phyloP scores from a whole-genome alignment of 768 basidiomycete species.

The Suillus variegatus region DNA sequence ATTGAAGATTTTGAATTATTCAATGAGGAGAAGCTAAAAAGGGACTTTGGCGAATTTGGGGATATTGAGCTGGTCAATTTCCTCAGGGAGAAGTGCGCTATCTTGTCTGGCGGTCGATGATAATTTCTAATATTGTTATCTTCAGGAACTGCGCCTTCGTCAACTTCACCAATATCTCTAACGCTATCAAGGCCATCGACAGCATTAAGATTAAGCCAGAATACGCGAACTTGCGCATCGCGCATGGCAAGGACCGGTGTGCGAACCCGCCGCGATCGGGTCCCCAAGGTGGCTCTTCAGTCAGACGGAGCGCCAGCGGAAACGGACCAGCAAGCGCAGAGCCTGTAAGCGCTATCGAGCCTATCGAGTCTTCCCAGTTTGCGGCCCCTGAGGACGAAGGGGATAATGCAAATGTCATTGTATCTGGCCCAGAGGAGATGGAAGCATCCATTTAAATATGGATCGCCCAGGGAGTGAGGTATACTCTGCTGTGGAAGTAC shows the following conservation, averaged over 20 bases:
- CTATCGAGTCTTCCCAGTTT: background rate
- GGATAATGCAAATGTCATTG: background rate
- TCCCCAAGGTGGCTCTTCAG: slow-evolving; percentile 65
- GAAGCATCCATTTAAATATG: background rate
- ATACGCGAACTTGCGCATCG: slow-evolving; percentile 85
- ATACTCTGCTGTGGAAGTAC: background rate
- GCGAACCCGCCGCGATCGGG: slow-evolving; percentile 89
- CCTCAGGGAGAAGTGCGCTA: slow-evolving; percentile 79
- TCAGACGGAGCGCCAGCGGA: slow-evolving; percentile 48
- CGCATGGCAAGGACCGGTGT: slow-evolving; percentile 95
- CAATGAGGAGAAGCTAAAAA: slow-evolving; percentile 84
- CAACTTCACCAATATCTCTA: slow-evolving; percentile 93
- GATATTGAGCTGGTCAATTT: slow-evolving; percentile 98
- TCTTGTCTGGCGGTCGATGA: slow-evolving; percentile 4
- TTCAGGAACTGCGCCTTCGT: slow-evolving; percentile 91
- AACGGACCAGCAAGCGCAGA: slow-evolving; percentile 30
- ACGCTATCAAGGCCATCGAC: slow-evolving; percentile 98
- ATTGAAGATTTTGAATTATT: slow-evolving; percentile 95
- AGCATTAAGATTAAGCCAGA: slow-evolving; percentile 90
- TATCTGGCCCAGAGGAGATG: slow-evolving; percentile 6
- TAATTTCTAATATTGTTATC: slow-evolving; percentile 6
- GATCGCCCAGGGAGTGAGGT: background rate
- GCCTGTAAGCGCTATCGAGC: background rate
- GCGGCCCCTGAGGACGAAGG: background rate
- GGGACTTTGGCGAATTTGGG: slow-evolving; percentile 94